Base-by-base conservation (phyloP, 441 rosid species). In the Francoa sonchifolia region DNA sequence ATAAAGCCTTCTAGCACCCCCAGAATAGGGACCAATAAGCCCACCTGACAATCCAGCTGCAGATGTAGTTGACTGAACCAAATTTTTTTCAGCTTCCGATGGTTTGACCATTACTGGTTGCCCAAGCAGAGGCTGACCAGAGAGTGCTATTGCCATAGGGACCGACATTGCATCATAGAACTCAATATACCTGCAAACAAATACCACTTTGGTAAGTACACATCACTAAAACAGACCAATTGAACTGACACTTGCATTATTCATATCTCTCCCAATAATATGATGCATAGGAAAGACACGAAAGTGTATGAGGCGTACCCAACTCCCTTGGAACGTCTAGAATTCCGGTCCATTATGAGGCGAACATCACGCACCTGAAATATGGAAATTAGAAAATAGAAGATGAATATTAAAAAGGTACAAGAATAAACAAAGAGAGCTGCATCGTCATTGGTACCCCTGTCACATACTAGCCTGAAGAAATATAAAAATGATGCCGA, bases 141-240 rank as follows among this genome's bases (percentile, higher is more conserved):
- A 82, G 58, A 90, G 85, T 47, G 99, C 96, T 49, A 90, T 90
- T 36, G 96, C 99, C 99, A 90, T 86, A 45, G 99, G 96, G 23
- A 90, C 99, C 13, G 99, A 80, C 99, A 90, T 90, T 22, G 73
- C 82, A 74, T 90, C 99, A 72, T 80, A 86, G 48, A 90, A 90
- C 62, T 90, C 96, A 43, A 86, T 67, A 45, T 86, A 90, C 65
- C 99, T 82, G 64, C 57, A 55, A 47, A 31, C 33, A 53, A 30
- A 46, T 47, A 20, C 31, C 42, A 13, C 2, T 49, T 43, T 11
- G 19, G 39, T 18, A 6, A 8, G 33, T 18, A 18, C 12, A 16
- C 53, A 13, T 17, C 18, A 23, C 35, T 17, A 5, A 33, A 33
- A 33, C 34, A 23, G n/a, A n/a, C n/a, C n/a, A n/a, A n/a, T n/a